Evolutionary conservation across 108 stramenopile species (phyloP).

Genomic region (Skeletonema marinoi): DNA sequence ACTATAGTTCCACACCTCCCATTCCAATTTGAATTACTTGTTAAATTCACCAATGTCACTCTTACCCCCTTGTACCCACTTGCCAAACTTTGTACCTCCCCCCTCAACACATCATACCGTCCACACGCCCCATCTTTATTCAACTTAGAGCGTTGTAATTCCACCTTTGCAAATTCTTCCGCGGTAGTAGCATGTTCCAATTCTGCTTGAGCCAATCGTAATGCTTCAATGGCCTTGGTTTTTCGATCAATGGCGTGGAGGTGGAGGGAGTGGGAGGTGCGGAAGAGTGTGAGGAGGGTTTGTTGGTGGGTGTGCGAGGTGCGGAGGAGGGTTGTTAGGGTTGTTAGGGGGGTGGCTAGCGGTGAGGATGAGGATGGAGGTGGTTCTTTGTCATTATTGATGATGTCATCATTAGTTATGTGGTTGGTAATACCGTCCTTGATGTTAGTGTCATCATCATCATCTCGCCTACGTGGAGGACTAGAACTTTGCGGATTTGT

Average conservation of each 20-base stretch:
- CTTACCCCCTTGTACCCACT: neutral
- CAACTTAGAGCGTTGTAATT: neutral
- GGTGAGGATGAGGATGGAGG: neutral
- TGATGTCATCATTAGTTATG: neutral
- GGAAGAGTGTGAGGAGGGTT: neutral
- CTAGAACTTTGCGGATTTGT: neutral
- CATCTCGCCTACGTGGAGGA: neutral
- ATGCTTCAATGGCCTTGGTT: neutral
- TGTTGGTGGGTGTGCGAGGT: neutral
- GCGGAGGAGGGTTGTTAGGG: neutral
- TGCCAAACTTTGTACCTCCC: slow-evolving; percentile 1
- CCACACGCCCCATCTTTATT: neutral
- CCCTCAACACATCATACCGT: neutral
- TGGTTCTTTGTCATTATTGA: neutral
- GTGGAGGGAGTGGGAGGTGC: neutral
- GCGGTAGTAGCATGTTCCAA: neutral
- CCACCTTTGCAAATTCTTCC: slow-evolving; percentile 8
- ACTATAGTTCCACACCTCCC: slow-evolving; percentile 29
- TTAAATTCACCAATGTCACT: slow-evolving; percentile 11
- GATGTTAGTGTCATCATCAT: neutral
- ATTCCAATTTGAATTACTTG: slow-evolving; percentile 26
- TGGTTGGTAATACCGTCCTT: neutral
- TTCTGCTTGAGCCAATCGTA: neutral
- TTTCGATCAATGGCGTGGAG: neutral
- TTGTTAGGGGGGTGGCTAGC: neutral